Conservation (phyloP, 768 basidiomycete genomes). For the Hygrocybe coccinea region DNA sequence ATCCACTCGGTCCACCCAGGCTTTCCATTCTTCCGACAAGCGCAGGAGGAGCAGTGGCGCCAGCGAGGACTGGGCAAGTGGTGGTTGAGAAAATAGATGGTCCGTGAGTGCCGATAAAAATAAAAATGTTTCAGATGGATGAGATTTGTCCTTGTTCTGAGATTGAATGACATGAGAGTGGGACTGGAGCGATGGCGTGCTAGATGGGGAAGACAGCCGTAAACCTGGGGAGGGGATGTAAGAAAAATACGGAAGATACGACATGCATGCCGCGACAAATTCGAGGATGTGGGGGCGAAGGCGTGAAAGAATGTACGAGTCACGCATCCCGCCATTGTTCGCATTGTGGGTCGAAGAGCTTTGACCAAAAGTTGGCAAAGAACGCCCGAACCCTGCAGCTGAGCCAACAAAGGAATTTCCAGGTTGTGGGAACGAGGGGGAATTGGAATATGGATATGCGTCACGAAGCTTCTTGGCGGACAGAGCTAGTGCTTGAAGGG, state of each 20-base stretch:
- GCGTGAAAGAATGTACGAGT: slow-evolving; percentile 71
- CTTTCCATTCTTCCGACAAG: slow-evolving; percentile 68
- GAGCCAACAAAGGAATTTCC: not conserved
- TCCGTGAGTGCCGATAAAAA: slow-evolving; percentile 67
- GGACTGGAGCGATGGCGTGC: slow-evolving; percentile 29
- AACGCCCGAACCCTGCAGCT: slow-evolving; percentile 19
- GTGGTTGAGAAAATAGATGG: slow-evolving; percentile 63
- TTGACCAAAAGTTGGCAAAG: slow-evolving; percentile 26
- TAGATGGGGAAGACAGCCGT: slow-evolving; percentile 20
- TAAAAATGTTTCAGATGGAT: slow-evolving; percentile 69
- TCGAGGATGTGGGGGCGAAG: slow-evolving; percentile 71
- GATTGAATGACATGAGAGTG: slow-evolving; percentile 44
- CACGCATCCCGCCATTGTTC: slow-evolving; percentile 63
- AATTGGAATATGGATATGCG: slow-evolving; percentile 76
- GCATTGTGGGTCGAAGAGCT: slow-evolving; percentile 1
- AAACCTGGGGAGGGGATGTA: slow-evolving; percentile 35
- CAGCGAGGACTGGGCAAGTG: slow-evolving; percentile 57
- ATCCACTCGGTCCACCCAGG: slow-evolving; percentile 71
- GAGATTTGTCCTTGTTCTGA: slow-evolving; percentile 58
- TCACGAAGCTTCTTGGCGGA: slow-evolving; percentile 73
- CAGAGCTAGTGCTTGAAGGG: slow-evolving; percentile 59
- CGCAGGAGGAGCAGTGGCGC: slow-evolving; percentile 57
- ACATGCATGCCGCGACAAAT: slow-evolving; percentile 70
- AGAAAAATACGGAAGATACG: slow-evolving; percentile 84
- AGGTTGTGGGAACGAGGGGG: slow-evolving; percentile 28